Percentiles rank a stretch among this genome's conserved stretches.
phyloP scores from a whole-genome alignment of 2,329 filamentous ascomycete genomes.

The Hortaea sp. region DNA sequence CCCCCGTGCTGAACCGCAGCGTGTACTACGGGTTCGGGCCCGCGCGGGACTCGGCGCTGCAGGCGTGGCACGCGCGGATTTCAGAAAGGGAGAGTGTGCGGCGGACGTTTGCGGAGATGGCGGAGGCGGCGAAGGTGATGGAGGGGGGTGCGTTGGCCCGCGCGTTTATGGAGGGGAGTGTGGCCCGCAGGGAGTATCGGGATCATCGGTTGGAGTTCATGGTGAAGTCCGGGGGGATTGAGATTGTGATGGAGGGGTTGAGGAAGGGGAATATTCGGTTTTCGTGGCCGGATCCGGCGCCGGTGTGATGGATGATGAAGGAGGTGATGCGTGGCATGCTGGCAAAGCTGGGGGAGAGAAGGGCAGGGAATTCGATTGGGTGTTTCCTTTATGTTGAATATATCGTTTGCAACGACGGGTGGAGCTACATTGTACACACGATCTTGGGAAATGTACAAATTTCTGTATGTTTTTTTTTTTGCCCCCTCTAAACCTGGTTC shows the following conservation, averaged over 20 bases:
- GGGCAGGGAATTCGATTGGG: too few species aligned
- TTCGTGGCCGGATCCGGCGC: too few species aligned
- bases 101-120: slow-evolving; percentile 17
- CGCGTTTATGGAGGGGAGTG: slow-evolving; percentile 3
- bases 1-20: slow-evolving; percentile 16
- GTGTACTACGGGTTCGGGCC: slow-evolving; percentile 15
- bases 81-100: slow-evolving; percentile 11
- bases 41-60: slow-evolving; percentile 7
- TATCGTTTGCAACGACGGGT: too few species aligned
- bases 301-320: too few species aligned
- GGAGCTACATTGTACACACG: too few species aligned
- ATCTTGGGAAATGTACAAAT: too few species aligned
- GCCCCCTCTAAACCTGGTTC: not conserved
- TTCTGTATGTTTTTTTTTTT: not conserved
- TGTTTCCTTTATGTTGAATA: too few species aligned
- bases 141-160: slow-evolving; percentile 3
- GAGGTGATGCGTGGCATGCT: too few species aligned
- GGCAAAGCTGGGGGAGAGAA: too few species aligned
- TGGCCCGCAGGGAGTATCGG: slow-evolving; percentile 13
- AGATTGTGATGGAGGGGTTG: too few species aligned
- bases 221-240: too few species aligned
- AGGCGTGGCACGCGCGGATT: slow-evolving; percentile 14
- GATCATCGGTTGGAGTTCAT: slow-evolving; percentile 15
- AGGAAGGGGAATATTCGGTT: too few species aligned
- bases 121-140: slow-evolving; percentile 12